Conservation (phyloP, 164 flowering plant genomes). For the Magnolia sinica region DNA sequence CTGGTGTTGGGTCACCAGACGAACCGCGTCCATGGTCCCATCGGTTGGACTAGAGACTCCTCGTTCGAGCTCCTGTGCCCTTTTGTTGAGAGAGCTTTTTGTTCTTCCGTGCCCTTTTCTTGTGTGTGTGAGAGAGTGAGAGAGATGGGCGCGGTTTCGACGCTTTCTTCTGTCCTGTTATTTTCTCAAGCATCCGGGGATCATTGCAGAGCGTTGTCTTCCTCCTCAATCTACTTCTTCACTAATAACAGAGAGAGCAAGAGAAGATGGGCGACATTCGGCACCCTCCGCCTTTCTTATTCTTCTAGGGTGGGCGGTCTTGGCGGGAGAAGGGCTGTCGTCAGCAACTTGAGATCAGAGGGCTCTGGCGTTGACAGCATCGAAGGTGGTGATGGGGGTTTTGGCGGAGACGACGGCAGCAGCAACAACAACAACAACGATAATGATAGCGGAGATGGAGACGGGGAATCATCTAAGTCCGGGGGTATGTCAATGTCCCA, state of each 20-base stretch:
- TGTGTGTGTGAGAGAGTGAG: neutral
- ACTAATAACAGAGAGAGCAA: neutral
- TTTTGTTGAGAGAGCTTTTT: too few relatives aligned
- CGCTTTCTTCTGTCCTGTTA: neutral
- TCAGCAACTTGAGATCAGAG: neutral
- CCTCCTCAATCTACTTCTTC: neutral
- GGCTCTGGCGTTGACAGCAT: neutral
- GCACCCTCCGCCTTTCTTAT: neutral
- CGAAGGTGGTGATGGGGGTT: neutral
- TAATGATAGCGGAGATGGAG: slow-evolving; percentile 22
- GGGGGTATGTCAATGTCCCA: slow-evolving; percentile 78
- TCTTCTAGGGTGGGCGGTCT: neutral
- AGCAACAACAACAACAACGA: slow-evolving; percentile 23
- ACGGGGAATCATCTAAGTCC: slow-evolving; percentile 29
- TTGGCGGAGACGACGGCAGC: slow-evolving; percentile 32
- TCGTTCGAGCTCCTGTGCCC: too few relatives aligned
- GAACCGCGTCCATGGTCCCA: too few relatives aligned
- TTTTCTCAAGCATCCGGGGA: neutral
- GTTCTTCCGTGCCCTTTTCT: too few relatives aligned
- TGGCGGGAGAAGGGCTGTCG: neutral
- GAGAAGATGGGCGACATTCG: neutral
- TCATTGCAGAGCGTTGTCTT: neutral
- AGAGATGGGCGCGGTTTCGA: neutral
- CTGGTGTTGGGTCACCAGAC: too few relatives aligned
- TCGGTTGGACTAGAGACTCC: too few relatives aligned